phyloP scores from a whole-genome alignment of 192 early-diverging fungal genomes.

The Dissophora ornata region DNA sequence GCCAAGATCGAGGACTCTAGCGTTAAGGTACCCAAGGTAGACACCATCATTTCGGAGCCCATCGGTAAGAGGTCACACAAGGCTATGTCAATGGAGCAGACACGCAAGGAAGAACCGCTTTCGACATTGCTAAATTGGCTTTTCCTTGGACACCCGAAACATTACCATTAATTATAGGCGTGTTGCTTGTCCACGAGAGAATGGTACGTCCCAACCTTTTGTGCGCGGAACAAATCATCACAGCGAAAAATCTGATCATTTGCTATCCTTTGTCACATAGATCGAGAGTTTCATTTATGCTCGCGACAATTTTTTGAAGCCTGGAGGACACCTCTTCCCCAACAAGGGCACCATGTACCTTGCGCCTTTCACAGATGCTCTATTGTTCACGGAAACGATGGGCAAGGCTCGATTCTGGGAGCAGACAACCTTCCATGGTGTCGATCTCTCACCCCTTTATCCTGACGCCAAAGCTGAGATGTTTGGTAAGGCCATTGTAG shows the following conservation, averaged over 20 bases:
- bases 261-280: slow-evolving; percentile 40
- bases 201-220: slow-evolving; percentile 73
- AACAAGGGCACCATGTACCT: slow-evolving; percentile 89
- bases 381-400: slow-evolving; percentile 94
- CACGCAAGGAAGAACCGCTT: too few relatives aligned
- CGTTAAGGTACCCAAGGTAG: slow-evolving; percentile 81
- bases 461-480: slow-evolving; percentile 89
- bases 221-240: not conserved
- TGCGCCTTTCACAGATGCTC: slow-evolving; percentile 83
- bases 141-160: too few relatives aligned
- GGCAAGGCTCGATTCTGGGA: slow-evolving; percentile 91
- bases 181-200: slow-evolving; percentile 95
- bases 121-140: too few relatives aligned
- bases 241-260: too few relatives aligned
- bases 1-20: slow-evolving; percentile 90
- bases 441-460: slow-evolving; percentile 90
- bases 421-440: slow-evolving; percentile 88
- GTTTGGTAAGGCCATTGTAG: slow-evolving; percentile 66
- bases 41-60: slow-evolving; percentile 96
- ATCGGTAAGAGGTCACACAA: too few relatives aligned
- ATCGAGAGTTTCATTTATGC: slow-evolving; percentile 89
- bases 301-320: slow-evolving; percentile 91
- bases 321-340: slow-evolving; percentile 93
- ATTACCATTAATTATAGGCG: slow-evolving; percentile 69
- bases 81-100: too few relatives aligned